Percentiles rank a stretch among this genome's conserved stretches.
phyloP scores from a whole-genome alignment of 2,329 filamentous ascomycete genomes.

The Penicillium sp. region DNA sequence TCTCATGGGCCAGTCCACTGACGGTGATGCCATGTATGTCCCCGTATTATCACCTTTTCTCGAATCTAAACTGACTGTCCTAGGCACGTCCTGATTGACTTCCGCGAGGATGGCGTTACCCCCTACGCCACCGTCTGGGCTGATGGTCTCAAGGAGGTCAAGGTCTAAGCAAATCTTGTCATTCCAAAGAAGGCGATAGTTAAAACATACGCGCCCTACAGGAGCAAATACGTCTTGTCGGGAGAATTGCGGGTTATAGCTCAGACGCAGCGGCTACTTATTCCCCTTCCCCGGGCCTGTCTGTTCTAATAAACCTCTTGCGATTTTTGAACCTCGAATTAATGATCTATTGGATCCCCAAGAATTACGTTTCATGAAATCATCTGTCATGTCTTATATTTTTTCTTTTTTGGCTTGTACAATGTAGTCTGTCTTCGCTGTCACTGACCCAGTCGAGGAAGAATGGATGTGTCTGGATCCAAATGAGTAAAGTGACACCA shows the following conservation, averaged over 20 bases:
- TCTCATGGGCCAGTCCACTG: constrained; percentile 83
- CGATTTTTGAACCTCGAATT: constrained; percentile 24
- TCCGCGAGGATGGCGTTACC: constrained; percentile 89
- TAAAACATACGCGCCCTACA: constrained; percentile 18
- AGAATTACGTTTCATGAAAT: constrained; percentile 34
- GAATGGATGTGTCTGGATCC: too few species aligned
- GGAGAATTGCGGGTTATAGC: constrained; percentile 15
- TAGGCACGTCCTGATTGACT: constrained; percentile 87
- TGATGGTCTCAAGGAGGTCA: constrained; percentile 77
- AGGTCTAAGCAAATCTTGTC: constrained; percentile 59
- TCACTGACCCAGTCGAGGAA: too few species aligned
- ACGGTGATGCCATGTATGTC: constrained; percentile 83
- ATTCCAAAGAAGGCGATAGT: constrained; percentile 6
- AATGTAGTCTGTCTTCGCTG: not conserved
- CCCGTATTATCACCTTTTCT: not conserved
- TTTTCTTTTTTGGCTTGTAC: not conserved
- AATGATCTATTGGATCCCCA: constrained; percentile 21
- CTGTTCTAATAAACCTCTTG: constrained; percentile 16
- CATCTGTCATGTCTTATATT: constrained; percentile 17
- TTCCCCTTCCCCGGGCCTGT: constrained; percentile 14
- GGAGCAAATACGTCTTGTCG: constrained; percentile 19
- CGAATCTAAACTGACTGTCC: not conserved
- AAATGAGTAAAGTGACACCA: not conserved
- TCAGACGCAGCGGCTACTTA: constrained; percentile 10
- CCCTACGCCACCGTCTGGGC: constrained; percentile 91